phyloP scores from a whole-genome alignment of 352 stramenopile genomes.

The Globisporangium spiculum region DNA sequence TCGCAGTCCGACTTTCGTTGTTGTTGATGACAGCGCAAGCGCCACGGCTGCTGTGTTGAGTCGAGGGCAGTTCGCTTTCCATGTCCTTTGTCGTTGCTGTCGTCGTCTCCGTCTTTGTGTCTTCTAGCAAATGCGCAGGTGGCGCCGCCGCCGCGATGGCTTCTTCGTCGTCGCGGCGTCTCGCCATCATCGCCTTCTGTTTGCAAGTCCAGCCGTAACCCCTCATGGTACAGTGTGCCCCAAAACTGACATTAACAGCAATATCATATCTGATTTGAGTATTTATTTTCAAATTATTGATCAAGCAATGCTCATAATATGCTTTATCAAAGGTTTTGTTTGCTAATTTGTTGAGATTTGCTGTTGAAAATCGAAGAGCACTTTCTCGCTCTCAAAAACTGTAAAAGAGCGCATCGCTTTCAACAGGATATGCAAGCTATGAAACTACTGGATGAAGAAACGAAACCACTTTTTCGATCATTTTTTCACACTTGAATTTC shows the following conservation, averaged over 20 bases:
- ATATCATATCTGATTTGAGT: not conserved
- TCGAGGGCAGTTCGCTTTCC: not conserved
- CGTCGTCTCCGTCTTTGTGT: not conserved
- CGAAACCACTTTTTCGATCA: not conserved
- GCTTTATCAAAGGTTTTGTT: no score
- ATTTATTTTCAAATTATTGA: not conserved
- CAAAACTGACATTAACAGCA: not conserved
- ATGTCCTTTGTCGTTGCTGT: not conserved
- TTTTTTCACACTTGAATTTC: not conserved
- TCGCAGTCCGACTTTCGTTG: not conserved
- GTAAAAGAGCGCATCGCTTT: not conserved
- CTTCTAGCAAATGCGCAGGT: not conserved
- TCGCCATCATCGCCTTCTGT: not conserved
- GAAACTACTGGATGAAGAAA: not conserved
- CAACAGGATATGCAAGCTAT: not conserved
- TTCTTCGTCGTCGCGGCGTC: not conserved
- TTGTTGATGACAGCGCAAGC: not conserved
- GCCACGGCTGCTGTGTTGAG: not conserved
- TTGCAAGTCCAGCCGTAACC: not conserved
- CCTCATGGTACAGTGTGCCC: not conserved
- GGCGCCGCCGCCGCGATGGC: no score
- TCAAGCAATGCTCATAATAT: not conserved
- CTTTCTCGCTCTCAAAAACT: no score
- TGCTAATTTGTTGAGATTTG: no score
- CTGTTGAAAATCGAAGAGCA: no score